A percentile compares a stretch with the other conserved stretches of the same genome.
These are phyloP conservation scores for Aspergillus japonicus DNA, from an alignment of 2,329 filamentous ascomycete genomes.

Conservation along the genomic window DNA sequence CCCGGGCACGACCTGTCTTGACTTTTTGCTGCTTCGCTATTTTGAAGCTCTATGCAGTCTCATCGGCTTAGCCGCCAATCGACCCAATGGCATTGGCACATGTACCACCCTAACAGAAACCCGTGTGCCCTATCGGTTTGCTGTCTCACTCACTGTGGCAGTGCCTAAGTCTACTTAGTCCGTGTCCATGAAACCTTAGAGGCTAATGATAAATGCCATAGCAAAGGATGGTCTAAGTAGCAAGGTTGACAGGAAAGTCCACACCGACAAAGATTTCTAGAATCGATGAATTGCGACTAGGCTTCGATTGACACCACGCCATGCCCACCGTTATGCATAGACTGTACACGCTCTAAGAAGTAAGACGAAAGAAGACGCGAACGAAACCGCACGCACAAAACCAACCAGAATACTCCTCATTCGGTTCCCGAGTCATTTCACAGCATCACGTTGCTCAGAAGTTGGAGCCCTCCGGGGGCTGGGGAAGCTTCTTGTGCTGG, in stretches of 20 bases:
- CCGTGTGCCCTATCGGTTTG: no score
- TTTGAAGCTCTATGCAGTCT: no score
- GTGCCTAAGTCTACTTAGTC: no score
- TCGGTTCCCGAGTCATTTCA: constrained; percentile 22
- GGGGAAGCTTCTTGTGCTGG: constrained; percentile 89
- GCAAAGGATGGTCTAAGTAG: constrained; percentile 12
- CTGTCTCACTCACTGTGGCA: no score
- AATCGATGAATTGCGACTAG: constrained; percentile 19
- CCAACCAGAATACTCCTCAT: constrained; percentile 32
- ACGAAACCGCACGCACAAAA: constrained; percentile 23
- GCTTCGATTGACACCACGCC: constrained; percentile 29
- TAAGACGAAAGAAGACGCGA: constrained; percentile 22
- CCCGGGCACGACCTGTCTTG: neutral
- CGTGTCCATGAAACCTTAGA: neutral
- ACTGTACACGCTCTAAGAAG: constrained; percentile 38
- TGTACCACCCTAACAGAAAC: no score
- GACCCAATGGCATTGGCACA: no score
- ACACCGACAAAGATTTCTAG: constrained; percentile 2
- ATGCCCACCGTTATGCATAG: constrained; percentile 39
- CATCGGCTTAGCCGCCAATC: no score
- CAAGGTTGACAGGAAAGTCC: neutral
- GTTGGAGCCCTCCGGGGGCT: constrained; percentile 81
- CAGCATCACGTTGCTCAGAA: constrained; percentile 40
- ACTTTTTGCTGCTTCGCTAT: no score
- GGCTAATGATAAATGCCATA: neutral